A percentile compares a stretch with the other conserved stretches of the same genome.
phyloP scores from a whole-genome alignment of 257 asterid genomes.

The Salvia splendens region DNA sequence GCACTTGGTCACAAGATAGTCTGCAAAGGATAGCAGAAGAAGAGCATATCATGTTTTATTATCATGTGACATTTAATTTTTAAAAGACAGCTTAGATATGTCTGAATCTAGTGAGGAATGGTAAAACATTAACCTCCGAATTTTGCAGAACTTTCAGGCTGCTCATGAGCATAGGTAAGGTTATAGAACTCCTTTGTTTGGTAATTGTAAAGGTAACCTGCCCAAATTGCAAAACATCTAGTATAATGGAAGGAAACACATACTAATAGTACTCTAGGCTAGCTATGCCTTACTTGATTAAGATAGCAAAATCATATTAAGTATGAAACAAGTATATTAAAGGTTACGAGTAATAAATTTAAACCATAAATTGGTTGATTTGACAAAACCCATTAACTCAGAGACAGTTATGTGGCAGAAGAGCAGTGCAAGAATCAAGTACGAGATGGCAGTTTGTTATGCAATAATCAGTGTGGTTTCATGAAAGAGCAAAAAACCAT shows the following conservation, averaged over 20 bases:
- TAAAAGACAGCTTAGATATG: slow-evolving; percentile 11
- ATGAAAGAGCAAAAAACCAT: slow-evolving; percentile 19
- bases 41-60: slow-evolving; percentile 27
- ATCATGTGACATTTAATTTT: slow-evolving; percentile 16
- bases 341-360: slow-evolving; percentile 21
- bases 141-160: slow-evolving; percentile 86
- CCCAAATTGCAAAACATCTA: slow-evolving; percentile 33
- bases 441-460: slow-evolving; percentile 6
- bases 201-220: slow-evolving; percentile 95
- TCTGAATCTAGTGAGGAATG: slow-evolving; percentile 26
- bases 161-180: slow-evolving; percentile 94
- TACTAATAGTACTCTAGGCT: slow-evolving; percentile 13
- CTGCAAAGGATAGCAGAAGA: slow-evolving; percentile 55
- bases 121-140: slow-evolving; percentile 70
- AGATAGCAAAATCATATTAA: slow-evolving; percentile 11
- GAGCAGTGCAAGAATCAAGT: slow-evolving; percentile 20
- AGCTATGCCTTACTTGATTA: slow-evolving; percentile 25
- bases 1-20: slow-evolving; percentile 93
- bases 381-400: slow-evolving; percentile 10
- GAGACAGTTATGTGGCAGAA: slow-evolving; percentile 19
- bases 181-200: slow-evolving; percentile 95
- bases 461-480: slow-evolving; percentile 21
- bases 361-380: slow-evolving; percentile 20
- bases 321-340: slow-evolving; percentile 15
- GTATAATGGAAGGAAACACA: slow-evolving; percentile 27